phyloP scores from a whole-genome alignment of 139 green algal species.

The Penium margaritaceum region DNA sequence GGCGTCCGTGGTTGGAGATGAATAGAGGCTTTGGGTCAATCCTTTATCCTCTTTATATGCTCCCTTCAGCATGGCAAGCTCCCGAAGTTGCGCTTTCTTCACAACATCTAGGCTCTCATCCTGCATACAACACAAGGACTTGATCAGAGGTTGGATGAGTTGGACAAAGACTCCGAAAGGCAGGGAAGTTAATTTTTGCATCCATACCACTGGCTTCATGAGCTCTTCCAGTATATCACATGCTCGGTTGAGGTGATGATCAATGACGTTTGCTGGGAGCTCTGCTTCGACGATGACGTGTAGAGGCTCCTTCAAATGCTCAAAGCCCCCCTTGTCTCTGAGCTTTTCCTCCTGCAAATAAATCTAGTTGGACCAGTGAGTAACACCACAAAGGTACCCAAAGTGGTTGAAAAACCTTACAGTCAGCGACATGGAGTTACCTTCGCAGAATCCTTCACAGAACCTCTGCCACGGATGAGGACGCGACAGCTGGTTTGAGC shows the following conservation, averaged over 20 bases:
- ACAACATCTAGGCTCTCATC: slow-evolving; percentile 39
- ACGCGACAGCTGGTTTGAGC: slow-evolving; percentile 27
- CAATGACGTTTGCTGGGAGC: slow-evolving; percentile 21
- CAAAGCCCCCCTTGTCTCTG: slow-evolving; percentile 37
- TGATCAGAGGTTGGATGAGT: not conserved
- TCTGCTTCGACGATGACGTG: slow-evolving; percentile 37
- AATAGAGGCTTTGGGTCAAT: too few relatives aligned
- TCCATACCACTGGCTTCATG: slow-evolving; percentile 28
- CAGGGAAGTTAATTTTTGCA: not conserved
- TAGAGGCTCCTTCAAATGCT: slow-evolving; percentile 39
- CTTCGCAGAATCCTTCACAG: slow-evolving; percentile 36
- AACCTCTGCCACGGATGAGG: slow-evolving; percentile 31
- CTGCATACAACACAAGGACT: not conserved
- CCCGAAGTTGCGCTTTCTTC: slow-evolving; percentile 33
- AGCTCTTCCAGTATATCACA: slow-evolving; percentile 36
- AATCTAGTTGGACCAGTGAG: not conserved
- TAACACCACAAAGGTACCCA: not conserved
- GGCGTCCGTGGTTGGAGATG: too few relatives aligned
- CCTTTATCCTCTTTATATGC: too few relatives aligned
- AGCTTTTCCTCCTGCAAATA: slow-evolving; percentile 41
- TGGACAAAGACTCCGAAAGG: not conserved
- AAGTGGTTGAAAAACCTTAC: not conserved
- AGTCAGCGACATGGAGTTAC: too few relatives aligned
- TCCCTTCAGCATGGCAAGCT: slow-evolving; percentile 42
- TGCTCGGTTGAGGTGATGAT: slow-evolving; percentile 31